These are phyloP conservation scores for Ettlia oleoabundans DNA, from an alignment of 139 green algal genomes.

Conservation along the genomic window DNA sequence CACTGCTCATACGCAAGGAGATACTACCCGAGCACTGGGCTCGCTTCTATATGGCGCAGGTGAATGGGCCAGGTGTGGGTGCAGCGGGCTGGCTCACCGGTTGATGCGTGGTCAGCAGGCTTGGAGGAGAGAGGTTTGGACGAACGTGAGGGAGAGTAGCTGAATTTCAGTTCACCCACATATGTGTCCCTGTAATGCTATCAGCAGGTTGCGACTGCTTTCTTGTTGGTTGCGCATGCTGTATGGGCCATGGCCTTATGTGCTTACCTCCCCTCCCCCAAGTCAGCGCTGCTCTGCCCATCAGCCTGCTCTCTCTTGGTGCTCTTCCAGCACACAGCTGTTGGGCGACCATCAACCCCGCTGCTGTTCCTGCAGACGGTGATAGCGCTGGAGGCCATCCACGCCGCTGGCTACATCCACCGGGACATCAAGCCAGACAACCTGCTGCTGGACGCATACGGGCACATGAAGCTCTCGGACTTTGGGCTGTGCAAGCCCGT, in stretches of 20 bases:
- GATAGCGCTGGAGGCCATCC: constrained; percentile 89
- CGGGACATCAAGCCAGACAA: constrained; percentile 99
- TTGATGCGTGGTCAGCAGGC: no score
- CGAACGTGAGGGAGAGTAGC: no score
- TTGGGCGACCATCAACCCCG: not conserved
- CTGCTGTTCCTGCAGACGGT: constrained; percentile 53
- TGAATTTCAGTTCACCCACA: no score
- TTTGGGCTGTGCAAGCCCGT: constrained; percentile 98
- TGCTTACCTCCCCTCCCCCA: no score
- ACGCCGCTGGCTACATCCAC: constrained; percentile 94
- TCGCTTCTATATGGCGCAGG: constrained; percentile 49
- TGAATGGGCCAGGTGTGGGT: not conserved
- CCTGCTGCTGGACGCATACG: constrained; percentile 85
- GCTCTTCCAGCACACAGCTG: not conserved
- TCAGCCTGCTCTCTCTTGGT: no score
- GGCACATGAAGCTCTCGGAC: constrained; percentile 97
- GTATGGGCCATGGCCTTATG: no score
- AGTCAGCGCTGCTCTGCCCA: no score
- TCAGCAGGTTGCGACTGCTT: no score
- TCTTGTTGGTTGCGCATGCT: no score
- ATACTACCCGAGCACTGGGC: constrained; percentile 83
- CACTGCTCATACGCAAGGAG: constrained; percentile 97
- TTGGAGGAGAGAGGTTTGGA: no score
- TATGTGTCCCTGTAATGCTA: no score
- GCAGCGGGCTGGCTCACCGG: not conserved